Evolutionary conservation across 1,139 yeast genomes (phyloP), one percentile per base, ranked within the genome.

Genomic region (Spathaspora sp.): DNA sequence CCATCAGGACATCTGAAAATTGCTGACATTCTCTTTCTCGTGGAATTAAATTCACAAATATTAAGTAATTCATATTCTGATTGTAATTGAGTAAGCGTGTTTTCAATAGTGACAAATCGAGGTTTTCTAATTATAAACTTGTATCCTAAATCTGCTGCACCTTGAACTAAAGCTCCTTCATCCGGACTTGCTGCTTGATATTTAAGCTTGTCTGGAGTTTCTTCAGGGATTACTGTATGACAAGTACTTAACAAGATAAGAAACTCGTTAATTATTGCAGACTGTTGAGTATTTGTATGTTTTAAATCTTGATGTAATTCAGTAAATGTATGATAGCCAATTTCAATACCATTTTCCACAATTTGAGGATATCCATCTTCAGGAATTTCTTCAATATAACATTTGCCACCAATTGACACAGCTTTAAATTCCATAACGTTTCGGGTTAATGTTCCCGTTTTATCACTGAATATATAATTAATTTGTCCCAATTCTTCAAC

Each of bases 101-200:
- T 74, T 45, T 82, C 80, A 42, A 95, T 76, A 0, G 89, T 81
- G 38, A 95, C 87, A 20, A 88, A 78, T 53, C 84, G 85, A 7
- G 99, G 99, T 47, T 84, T 82, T 68, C 99, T 87, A 41, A 90
- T 82, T 10, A 80, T 78, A 62, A 95, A 95, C 53, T 79, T 84
- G 63, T 86, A 93, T 0, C 97, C 98, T 46, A 93, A 72, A 57
- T 74, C 76, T 0, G 71, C 95, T 16, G 97, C 99, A 48, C 99
- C 99, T 57, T 93, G 91, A 3, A 95, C 99, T 52, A 95, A 74
- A 0, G 99, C 99, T 47, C 99, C 99, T 72, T 95, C 99, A 68
- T 95, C 99, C 1, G 99, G 99, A 1, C 98, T 91, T 0, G 99
- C 97, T 0, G 99, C 99, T 68, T 95, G 99, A 61, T 95, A 95